These are phyloP conservation scores for Talaromyces verruculosus DNA, from an alignment of 2,329 filamentous ascomycete species.

Conservation along the genomic window DNA sequence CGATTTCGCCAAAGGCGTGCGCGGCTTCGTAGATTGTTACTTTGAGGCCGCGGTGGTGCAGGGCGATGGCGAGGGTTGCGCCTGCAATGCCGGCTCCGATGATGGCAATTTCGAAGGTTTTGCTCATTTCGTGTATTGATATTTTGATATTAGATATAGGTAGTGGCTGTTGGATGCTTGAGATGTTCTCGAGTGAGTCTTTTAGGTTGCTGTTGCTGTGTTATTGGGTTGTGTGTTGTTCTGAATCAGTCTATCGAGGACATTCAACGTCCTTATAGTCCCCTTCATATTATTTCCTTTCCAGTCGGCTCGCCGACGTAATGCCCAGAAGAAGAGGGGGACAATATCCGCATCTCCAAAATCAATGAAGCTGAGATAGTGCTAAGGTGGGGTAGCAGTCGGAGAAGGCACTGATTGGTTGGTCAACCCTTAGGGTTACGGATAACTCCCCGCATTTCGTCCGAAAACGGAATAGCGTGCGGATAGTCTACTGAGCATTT, in stretches of 20 bases:
- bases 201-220: neutral
- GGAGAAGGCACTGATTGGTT: neutral
- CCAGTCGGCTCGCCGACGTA: neutral
- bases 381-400: neutral
- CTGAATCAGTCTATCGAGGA: neutral
- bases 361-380: neutral
- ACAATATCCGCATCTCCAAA: neutral
- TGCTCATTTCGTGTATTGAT: neutral
- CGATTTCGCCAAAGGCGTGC: slow-evolving; percentile 26
- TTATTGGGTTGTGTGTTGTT: neutral
- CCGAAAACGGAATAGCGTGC: neutral
- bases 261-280: neutral
- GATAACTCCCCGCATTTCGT: neutral
- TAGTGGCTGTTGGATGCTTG: neutral
- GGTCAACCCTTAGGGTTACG: neutral
- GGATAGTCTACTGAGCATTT: neutral
- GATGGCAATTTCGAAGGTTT: slow-evolving; percentile 31
- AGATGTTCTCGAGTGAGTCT: neutral
- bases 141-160: neutral
- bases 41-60: slow-evolving; percentile 30
- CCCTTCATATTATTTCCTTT: neutral
- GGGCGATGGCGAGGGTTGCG: slow-evolving; percentile 38
- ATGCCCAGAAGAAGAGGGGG: neutral
- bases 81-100: slow-evolving; percentile 45
- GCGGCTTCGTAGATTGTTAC: slow-evolving; percentile 28